Evolutionary conservation across 2,329 filamentous ascomycete species (phyloP).

Genomic region (Aureobasidium sp.): DNA sequence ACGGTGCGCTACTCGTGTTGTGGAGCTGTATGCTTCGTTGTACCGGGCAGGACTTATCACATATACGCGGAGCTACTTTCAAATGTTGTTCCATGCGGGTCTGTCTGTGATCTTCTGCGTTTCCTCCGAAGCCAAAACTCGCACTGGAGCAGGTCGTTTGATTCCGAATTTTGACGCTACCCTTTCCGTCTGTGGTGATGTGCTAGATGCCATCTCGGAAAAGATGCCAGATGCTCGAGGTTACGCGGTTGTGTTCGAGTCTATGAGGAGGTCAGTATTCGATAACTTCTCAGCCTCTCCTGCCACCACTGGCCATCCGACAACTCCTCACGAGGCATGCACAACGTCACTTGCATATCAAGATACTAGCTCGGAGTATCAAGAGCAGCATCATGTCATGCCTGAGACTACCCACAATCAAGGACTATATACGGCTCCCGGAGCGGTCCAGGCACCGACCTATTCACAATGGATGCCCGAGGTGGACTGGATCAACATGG

Average conservation of each 20-base stretch:
- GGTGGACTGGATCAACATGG: background rate
- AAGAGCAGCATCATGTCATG: background rate
- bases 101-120: slow-evolving; percentile 16
- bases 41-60: slow-evolving; percentile 31
- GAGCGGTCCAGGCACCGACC: background rate
- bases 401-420: background rate
- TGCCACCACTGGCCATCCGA: background rate
- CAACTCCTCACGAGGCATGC: background rate
- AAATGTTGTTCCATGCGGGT: slow-evolving; percentile 39
- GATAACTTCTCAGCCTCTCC: background rate
- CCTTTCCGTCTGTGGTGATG: background rate
- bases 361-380: background rate
- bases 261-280: background rate
- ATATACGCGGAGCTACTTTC: slow-evolving; percentile 41
- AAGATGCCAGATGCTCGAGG: background rate
- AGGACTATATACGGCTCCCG: background rate
- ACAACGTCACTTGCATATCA: background rate
- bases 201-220: background rate
- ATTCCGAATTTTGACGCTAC: background rate
- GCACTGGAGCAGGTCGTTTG: background rate
- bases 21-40: slow-evolving; percentile 32
- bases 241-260: background rate
- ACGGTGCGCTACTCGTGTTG: slow-evolving; percentile 28
- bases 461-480: background rate
- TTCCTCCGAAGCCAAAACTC: background rate